These are phyloP conservation scores for Mrakia frigida DNA, from an alignment of 768 basidiomycete genomes.

Conservation along the genomic window DNA sequence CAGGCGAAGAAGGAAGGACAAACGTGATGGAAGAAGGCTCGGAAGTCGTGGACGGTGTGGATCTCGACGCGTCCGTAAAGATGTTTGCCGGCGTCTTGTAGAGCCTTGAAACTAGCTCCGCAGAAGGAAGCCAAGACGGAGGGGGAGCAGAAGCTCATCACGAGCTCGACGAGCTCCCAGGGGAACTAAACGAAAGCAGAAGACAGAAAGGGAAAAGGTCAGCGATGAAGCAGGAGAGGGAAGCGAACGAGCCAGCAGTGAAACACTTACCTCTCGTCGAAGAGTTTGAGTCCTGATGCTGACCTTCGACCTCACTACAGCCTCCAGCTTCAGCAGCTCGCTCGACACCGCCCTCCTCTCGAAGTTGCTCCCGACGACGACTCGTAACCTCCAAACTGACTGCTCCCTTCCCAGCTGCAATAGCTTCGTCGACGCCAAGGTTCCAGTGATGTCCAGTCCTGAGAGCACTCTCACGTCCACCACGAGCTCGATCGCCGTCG, in stretches of 20 bases:
- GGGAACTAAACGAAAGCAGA: not conserved
- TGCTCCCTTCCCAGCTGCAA: not conserved
- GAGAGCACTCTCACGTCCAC: not conserved
- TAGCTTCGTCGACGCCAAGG: not conserved
- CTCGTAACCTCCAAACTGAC: not conserved
- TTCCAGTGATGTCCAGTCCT: not conserved
- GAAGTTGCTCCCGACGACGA: not conserved
- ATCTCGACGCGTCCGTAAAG: not conserved
- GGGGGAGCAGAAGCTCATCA: not conserved
- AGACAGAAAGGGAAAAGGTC: too few species aligned
- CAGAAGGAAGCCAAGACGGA: not conserved
- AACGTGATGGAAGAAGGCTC: not conserved
- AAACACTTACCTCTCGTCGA: not conserved
- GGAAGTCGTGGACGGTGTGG: not conserved
- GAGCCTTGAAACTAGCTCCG: not conserved
- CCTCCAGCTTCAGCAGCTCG: not conserved
- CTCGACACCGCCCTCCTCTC: not conserved
- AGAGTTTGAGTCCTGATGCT: not conserved
- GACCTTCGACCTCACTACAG: not conserved
- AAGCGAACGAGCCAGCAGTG: not conserved
- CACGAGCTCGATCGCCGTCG: not conserved
- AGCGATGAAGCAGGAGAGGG: not conserved
- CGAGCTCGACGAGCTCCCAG: not conserved
- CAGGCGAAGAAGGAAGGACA: not conserved
- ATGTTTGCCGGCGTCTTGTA: not conserved